Evolutionary conservation across 2,329 filamentous ascomycete genomes (phyloP).

Genomic region (Ramularia endophylla): DNA sequence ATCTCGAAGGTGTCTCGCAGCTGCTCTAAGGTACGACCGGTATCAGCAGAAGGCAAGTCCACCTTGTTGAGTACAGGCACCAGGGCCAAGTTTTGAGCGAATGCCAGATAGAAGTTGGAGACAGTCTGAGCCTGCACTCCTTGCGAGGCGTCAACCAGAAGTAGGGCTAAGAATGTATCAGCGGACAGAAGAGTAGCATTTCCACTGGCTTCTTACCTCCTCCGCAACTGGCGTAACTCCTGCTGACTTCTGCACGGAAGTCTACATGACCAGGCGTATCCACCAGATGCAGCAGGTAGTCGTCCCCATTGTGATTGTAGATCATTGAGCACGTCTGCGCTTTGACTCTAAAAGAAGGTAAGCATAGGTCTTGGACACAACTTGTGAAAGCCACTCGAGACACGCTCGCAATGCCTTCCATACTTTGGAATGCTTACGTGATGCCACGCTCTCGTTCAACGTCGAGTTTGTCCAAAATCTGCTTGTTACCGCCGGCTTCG

Average conservation of each 20-base stretch:
- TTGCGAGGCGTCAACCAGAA: constrained; percentile 93
- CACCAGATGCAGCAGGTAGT: constrained; percentile 91
- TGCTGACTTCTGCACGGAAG: constrained; percentile 91
- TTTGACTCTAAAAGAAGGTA: no score
- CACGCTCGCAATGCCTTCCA: no score
- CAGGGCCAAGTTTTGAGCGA: constrained; percentile 79
- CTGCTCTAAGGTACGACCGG: constrained; percentile 79
- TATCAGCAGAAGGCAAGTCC: constrained; percentile 82
- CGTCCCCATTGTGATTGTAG: constrained; percentile 75
- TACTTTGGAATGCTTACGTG: no score
- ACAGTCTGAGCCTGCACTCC: constrained; percentile 97
- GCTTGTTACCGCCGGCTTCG: constrained; percentile 77
- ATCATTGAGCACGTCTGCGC: constrained; percentile 98
- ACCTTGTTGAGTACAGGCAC: constrained; percentile 97
- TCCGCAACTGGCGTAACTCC: constrained; percentile 93
- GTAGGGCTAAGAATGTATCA: constrained; percentile 81
- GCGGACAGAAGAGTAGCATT: constrained; percentile 52
- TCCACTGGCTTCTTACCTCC: constrained; percentile 62
- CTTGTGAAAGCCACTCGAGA: no score
- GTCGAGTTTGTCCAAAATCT: constrained; percentile 94
- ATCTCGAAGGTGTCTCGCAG: constrained; percentile 83
- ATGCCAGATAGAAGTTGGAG: constrained; percentile 96
- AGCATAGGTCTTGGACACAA: no score
- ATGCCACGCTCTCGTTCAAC: constrained; percentile 95
- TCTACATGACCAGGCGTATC: constrained; percentile 98